Evolutionary conservation across 164 flowering plant genomes (phyloP), one percentile per base, ranked within the genome.

Genomic region (Macadamia integrifolia): DNA sequence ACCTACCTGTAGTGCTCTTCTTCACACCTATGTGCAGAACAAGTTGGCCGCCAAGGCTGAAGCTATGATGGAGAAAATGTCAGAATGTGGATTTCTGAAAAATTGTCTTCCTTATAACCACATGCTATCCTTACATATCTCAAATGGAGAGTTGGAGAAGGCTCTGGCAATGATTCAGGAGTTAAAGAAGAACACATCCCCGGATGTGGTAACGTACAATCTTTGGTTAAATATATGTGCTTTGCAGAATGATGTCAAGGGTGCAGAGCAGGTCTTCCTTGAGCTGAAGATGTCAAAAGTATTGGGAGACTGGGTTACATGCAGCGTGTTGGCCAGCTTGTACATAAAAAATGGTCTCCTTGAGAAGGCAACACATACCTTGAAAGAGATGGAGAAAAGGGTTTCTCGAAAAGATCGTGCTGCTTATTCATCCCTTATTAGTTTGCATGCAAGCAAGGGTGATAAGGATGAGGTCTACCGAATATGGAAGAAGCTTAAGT

Each of bases 371-470:
- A 75, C 62, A 30, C 55, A 71, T 35, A 66, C 85, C 52, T 70
- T 94, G 79, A 85, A 81, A 74, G 90, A 88, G 74, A 86, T 90
- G 93, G 97, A 94, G 81, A 85, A 84, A 67, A 76, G 71, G 77
- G 72, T 78, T 28, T 77, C 83, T 49, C 74, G 71, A 35, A 82
- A 82, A 73, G 70, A 62, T n/a, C 88, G 97, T 50, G 77, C 63
- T 66, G 94, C 88, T 35, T 85, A 80, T 78, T 78, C 90, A 10
- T 94, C 97, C 50, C 88, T 92, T 1, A 74, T 94, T 49, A 90
- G 84, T 61, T 78, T 88, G 84, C 72, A 86, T 69, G 67, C 93
- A 6, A 81, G 77, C 70, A 66, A 87, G 71, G 78, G 77, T 29
- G 77, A 81, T 63, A 90, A 83, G 70, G 84, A 80, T 70, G 91